These are phyloP conservation scores for Dictyostelium purpureum DNA, from an alignment of 78 protist species.

Conservation along the genomic window DNA sequence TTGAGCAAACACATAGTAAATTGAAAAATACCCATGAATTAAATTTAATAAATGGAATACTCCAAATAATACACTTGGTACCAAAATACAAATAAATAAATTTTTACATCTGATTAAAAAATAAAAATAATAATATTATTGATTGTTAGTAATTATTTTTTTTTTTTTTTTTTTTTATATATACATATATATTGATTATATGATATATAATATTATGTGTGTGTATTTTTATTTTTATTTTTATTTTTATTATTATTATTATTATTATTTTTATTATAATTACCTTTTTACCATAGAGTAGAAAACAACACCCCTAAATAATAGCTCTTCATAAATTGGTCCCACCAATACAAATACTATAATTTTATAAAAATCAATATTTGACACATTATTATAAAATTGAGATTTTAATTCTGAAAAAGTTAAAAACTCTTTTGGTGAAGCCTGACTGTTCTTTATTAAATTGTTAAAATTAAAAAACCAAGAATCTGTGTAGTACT, in stretches of 20 bases:
- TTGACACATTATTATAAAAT: background rate
- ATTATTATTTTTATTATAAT: too few species aligned
- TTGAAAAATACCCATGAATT: background rate
- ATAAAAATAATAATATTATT: background rate
- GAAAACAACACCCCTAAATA: slow-evolving; percentile 32
- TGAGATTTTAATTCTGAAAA: background rate
- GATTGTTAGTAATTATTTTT: background rate
- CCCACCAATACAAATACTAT: background rate
- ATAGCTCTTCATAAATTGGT: slow-evolving; percentile 40
- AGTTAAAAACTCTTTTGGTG: background rate
- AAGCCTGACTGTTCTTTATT: background rate
- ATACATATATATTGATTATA: too few species aligned
- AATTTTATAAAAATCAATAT: background rate
- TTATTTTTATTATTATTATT: too few species aligned
- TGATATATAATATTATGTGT: too few species aligned
- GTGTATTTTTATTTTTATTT: too few species aligned
- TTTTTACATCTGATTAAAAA: slow-evolving; percentile 22
- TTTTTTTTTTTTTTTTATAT: too few species aligned
- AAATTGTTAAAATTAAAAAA: slow-evolving; percentile 1
- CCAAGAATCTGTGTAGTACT: background rate
- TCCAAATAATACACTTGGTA: slow-evolving; percentile 13
- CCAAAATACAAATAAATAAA: background rate
- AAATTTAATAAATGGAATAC: slow-evolving; percentile 27
- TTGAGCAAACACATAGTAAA: background rate
- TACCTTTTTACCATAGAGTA: slow-evolving; percentile 11